Base-by-base conservation (phyloP, 139 green algal genomes). In the Micractinium conductrix region DNA sequence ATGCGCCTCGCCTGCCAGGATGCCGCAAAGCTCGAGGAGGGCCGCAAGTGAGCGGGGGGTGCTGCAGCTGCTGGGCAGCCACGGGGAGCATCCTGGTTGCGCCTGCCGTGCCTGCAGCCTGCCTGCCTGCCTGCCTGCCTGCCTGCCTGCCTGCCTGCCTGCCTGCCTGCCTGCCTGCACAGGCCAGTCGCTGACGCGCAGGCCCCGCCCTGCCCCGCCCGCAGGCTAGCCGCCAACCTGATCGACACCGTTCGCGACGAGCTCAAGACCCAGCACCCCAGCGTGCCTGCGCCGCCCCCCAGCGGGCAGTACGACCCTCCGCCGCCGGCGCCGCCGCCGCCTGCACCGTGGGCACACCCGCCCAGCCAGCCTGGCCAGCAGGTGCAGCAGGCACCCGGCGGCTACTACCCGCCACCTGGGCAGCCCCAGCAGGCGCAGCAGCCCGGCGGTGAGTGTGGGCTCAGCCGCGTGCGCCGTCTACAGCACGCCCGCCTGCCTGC, bases 191-290 rank as follows among this genome's bases (percentile, higher is more conserved):
- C 28, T 37, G 6, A 37, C 72, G 19, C 21, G 19, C 37, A n/a
- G 9, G 33, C 33, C 5, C 53, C 55, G 9, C 26, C 40, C 21
- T 24, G 9, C 21, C 37, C 21, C 8, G 21, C 37, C 21, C 8
- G 21, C 73, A 82, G 82, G 60, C 60, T 86, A 44, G 73, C 81
- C 2, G 60, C 53, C 72, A 86, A 78, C 60, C 82, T 86, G 44
- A 81, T 86, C 4, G 82, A 86, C 60, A 86, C 82, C 22, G 69
- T 86, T 2, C 55, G 82, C 28, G 60, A 55, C 5, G 82, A 86
- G 24, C 82, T 48, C 37, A 44, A 33, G 3, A 68, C 33, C 6
- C 33, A 72, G 38, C 68, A 82, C 82, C 73, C 82, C 12, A 30
- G 21, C 12, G 21, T 33, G 3, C 58, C 58, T 0, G 58, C 60